phyloP scores from a whole-genome alignment of 2,329 filamentous ascomycete species.

The Colletotrichum agaves region DNA sequence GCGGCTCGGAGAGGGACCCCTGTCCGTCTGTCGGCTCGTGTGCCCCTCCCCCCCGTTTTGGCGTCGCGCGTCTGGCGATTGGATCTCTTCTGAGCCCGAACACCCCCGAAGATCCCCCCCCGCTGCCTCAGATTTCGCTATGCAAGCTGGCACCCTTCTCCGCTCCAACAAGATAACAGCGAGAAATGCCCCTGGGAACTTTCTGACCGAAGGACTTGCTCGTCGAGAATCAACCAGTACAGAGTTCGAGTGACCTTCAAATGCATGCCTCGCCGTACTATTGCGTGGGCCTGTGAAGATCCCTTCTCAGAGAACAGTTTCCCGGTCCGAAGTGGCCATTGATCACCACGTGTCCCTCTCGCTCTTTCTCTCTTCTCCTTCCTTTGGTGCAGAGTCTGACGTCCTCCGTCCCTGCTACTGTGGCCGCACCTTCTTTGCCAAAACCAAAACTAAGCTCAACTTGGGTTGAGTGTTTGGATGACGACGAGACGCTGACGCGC shows the following conservation, averaged over 20 bases:
- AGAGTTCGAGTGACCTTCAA: neutral
- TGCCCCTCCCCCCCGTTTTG: slow-evolving; percentile 23
- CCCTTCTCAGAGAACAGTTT: slow-evolving; percentile 3
- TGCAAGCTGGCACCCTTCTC: neutral
- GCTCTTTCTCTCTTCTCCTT: neutral
- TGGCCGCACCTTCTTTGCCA: neutral
- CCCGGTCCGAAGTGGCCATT: slow-evolving; percentile 4
- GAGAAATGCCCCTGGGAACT: slow-evolving; percentile 13
- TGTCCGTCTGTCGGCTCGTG: slow-evolving; percentile 24
- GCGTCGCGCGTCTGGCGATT: slow-evolving; percentile 21
- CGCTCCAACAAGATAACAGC: slow-evolving; percentile 10
- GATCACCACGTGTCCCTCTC: neutral
- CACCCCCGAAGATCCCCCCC: no score
- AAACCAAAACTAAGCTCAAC: slow-evolving; percentile 4
- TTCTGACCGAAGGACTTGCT: neutral
- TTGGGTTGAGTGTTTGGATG: slow-evolving; percentile 25
- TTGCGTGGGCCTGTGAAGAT: slow-evolving; percentile 13
- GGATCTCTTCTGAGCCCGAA: neutral
- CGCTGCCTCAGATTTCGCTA: neutral
- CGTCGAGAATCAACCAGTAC: neutral
- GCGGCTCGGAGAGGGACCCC: slow-evolving; percentile 5
- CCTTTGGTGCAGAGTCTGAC: neutral
- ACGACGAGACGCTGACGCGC: slow-evolving; percentile 9
- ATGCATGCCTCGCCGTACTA: slow-evolving; percentile 6
- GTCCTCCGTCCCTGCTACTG: neutral